A percentile compares a stretch with the other conserved stretches of the same genome.
phyloP scores from a whole-genome alignment of 352 stramenopile species.

The Globisporangium parvum region DNA sequence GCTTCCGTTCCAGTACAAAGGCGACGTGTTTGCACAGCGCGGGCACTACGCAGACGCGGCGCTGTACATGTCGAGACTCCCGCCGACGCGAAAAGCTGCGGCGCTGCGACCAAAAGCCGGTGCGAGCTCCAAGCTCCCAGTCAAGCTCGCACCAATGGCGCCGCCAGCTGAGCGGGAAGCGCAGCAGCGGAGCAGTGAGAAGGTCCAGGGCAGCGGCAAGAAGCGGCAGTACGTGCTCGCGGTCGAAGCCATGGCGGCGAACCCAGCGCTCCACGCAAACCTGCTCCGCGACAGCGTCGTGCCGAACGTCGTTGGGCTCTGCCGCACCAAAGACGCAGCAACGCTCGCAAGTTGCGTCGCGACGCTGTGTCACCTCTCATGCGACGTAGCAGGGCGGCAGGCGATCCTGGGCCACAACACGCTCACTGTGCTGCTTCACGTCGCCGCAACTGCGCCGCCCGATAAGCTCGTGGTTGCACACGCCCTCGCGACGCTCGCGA shows the following conservation, averaged over 20 bases:
- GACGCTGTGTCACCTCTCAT: slow-evolving; percentile 51
- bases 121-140: slow-evolving; percentile 31
- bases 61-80: slow-evolving; percentile 69
- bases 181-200: slow-evolving; percentile 9
- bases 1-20: slow-evolving; percentile 58
- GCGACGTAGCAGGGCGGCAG: slow-evolving; percentile 34
- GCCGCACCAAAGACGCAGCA: slow-evolving; percentile 50
- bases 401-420: slow-evolving; percentile 52
- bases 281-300: slow-evolving; percentile 60
- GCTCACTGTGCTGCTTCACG: slow-evolving; percentile 29
- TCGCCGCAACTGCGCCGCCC: slow-evolving; percentile 10
- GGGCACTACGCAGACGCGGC: slow-evolving; percentile 58
- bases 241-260: slow-evolving; percentile 60
- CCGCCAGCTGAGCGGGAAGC: slow-evolving; percentile 12
- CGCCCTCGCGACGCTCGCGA: slow-evolving; percentile 40
- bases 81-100: slow-evolving; percentile 35
- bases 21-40: slow-evolving; percentile 69
- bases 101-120: slow-evolving; percentile 24
- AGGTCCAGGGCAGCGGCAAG: slow-evolving; percentile 18
- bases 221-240: slow-evolving; percentile 64
- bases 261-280: slow-evolving; percentile 36
- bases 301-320: slow-evolving; percentile 48
- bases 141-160: slow-evolving; percentile 46
- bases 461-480: slow-evolving; percentile 11
- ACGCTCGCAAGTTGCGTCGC: slow-evolving; percentile 48